These are phyloP conservation scores for Phytophthora palmivora DNA, from an alignment of 352 stramenopile species.

Conservation along the genomic window DNA sequence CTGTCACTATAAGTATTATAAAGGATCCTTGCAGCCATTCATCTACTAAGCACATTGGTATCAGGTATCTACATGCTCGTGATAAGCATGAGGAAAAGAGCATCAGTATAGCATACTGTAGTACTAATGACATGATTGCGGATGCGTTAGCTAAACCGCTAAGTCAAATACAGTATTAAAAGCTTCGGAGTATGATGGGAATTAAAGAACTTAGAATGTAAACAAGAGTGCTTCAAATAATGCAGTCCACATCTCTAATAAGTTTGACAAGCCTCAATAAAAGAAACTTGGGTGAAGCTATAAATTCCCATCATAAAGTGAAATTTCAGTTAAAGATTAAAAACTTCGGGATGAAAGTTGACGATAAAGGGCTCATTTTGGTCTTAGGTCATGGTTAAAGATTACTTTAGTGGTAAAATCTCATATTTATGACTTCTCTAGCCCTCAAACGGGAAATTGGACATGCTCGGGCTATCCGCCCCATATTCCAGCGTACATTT, in stretches of 20 bases:
- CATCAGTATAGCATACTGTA: slow-evolving; percentile 16
- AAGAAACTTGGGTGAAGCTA: background rate
- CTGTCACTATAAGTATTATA: background rate
- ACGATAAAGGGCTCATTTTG: background rate
- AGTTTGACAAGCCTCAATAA: background rate
- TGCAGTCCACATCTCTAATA: no score
- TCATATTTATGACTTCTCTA: background rate
- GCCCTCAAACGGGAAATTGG: background rate
- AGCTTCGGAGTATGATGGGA: background rate
- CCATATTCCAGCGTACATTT: background rate
- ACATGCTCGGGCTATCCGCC: background rate
- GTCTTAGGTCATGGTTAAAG: background rate
- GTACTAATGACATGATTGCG: slow-evolving; percentile 14
- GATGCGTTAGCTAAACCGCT: slow-evolving; percentile 10
- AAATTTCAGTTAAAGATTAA: background rate
- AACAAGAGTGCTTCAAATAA: background rate
- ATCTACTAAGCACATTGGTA: slow-evolving; percentile 9
- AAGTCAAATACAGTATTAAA: slow-evolving; percentile 6
- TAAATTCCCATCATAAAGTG: background rate
- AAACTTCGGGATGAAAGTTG: background rate
- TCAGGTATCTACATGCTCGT: slow-evolving; percentile 7
- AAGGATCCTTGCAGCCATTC: background rate
- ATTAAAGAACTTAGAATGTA: background rate
- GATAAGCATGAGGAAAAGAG: slow-evolving; percentile 5
- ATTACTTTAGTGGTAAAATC: no score